phyloP scores from a whole-genome alignment of 768 basidiomycete species.

The Termitomyces sp. region DNA sequence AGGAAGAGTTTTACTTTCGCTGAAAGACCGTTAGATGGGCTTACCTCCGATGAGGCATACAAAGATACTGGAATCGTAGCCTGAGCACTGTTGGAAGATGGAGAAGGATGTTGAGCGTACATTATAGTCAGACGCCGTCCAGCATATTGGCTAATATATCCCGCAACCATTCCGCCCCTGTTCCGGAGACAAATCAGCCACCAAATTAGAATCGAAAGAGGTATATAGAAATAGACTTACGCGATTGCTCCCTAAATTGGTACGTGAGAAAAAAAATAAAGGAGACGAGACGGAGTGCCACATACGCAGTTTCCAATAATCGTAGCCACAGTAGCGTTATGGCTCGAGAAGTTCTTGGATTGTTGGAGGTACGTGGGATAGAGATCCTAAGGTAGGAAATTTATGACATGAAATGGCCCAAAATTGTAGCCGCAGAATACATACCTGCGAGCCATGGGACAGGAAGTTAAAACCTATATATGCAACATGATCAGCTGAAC shows the following conservation, averaged over 20 bases:
- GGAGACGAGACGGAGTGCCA: background rate
- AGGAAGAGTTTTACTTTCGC: background rate
- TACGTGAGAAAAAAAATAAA: background rate
- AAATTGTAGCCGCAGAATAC: slow-evolving; percentile 19
- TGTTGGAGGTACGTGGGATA: slow-evolving; percentile 60
- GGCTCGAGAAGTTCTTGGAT: slow-evolving; percentile 45
- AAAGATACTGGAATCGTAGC: slow-evolving; percentile 35
- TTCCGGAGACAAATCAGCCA: background rate
- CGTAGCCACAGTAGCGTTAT: slow-evolving; percentile 54
- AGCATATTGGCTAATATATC: slow-evolving; percentile 17
- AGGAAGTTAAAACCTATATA: slow-evolving; percentile 47
- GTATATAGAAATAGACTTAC: slow-evolving; percentile 5
- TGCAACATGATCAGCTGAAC: background rate
- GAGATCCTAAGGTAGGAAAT: slow-evolving; percentile 32
- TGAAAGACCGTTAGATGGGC: background rate
- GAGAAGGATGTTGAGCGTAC: slow-evolving; percentile 5
- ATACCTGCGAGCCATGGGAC: slow-evolving; percentile 45
- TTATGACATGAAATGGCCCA: background rate
- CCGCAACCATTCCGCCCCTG: slow-evolving; percentile 18
- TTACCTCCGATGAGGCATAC: slow-evolving; percentile 49
- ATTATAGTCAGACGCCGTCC: slow-evolving; percentile 20
- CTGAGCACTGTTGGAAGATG: background rate
- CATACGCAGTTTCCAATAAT: slow-evolving; percentile 56
- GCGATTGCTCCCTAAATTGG: slow-evolving; percentile 16
- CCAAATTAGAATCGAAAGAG: background rate